These are phyloP conservation scores for Euphorbia tirucalli DNA, from an alignment of 345 rosid genomes.

Conservation along the genomic window DNA sequence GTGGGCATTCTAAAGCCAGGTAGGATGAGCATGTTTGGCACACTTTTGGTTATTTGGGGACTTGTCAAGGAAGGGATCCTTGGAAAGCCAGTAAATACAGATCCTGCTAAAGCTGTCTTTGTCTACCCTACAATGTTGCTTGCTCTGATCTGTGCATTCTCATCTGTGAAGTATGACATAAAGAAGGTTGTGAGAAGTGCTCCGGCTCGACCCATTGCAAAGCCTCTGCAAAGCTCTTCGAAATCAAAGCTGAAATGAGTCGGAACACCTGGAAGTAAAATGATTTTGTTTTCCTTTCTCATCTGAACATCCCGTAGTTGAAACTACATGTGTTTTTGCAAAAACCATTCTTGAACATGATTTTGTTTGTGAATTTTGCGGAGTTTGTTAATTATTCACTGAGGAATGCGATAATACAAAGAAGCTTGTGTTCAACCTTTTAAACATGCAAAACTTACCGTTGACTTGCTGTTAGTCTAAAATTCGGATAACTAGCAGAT, in stretches of 20 bases:
- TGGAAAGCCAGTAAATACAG: constrained; percentile 68
- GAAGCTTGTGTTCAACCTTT: too few relatives aligned
- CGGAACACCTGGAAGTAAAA: too few relatives aligned
- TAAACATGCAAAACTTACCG: not conserved
- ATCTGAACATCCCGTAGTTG: constrained; percentile 7
- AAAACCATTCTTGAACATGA: not conserved
- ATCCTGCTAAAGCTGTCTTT: constrained; percentile 62
- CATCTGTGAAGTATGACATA: constrained; percentile 74
- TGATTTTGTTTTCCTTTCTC: not conserved
- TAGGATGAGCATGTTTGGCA: constrained; percentile 96
- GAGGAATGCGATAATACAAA: not conserved
- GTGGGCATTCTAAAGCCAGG: constrained; percentile 80
- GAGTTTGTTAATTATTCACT: not conserved
- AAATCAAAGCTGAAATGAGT: too few relatives aligned
- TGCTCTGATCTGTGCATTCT: constrained; percentile 77
- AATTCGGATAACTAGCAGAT: not conserved
- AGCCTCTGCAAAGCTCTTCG: constrained; percentile 75
- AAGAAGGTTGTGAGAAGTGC: constrained; percentile 65
- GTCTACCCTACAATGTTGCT: constrained; percentile 83
- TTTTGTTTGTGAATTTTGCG: not conserved
- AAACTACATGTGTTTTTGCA: not conserved
- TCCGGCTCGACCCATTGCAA: constrained; percentile 66
- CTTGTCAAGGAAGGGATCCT: constrained; percentile 90
- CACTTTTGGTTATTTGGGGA: constrained; percentile 80
- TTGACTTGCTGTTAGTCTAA: not conserved